Conservation (phyloP, 106 monocot species). For the Chionographis japonica region DNA sequence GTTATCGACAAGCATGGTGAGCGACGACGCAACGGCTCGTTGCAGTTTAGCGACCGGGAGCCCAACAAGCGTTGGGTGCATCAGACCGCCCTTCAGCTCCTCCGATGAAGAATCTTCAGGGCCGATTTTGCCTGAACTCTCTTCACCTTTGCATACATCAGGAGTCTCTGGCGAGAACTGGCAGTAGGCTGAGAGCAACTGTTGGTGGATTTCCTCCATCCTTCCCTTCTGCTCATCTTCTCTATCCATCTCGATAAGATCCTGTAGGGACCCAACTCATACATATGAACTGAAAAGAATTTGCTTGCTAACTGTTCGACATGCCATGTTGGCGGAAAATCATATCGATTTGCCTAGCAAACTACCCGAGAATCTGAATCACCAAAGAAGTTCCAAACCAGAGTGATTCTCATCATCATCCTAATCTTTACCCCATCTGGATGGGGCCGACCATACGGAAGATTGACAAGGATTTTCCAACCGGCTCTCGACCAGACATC, state of each 20-base stretch:
- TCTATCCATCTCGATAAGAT: slow-evolving; percentile 20
- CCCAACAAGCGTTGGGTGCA: background rate
- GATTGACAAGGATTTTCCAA: no score
- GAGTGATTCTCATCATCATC: no score
- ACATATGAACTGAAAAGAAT: no score
- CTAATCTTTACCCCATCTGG: no score
- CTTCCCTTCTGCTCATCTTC: slow-evolving; percentile 9
- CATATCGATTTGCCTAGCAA: no score
- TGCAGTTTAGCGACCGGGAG: background rate
- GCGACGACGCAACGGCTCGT: background rate
- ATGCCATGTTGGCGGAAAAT: no score
- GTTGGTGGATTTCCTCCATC: slow-evolving; percentile 16
- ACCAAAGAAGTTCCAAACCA: no score
- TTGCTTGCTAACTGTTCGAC: no score
- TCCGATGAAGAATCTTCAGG: no score
- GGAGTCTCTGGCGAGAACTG: slow-evolving; percentile 4
- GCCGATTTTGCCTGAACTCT: background rate
- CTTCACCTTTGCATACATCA: background rate
- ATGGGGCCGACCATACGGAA: no score
- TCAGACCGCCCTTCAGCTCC: background rate
- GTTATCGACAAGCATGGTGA: background rate
- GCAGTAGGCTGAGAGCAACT: slow-evolving; percentile 7
- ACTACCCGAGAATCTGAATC: no score
- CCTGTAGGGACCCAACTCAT: slow-evolving; percentile 3
- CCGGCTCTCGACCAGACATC: no score